Percentiles rank a stretch among this genome's conserved stretches.
Conservation (phyloP, 2,329 filamentous ascomycete species). For the Fusarium lyarnte region DNA sequence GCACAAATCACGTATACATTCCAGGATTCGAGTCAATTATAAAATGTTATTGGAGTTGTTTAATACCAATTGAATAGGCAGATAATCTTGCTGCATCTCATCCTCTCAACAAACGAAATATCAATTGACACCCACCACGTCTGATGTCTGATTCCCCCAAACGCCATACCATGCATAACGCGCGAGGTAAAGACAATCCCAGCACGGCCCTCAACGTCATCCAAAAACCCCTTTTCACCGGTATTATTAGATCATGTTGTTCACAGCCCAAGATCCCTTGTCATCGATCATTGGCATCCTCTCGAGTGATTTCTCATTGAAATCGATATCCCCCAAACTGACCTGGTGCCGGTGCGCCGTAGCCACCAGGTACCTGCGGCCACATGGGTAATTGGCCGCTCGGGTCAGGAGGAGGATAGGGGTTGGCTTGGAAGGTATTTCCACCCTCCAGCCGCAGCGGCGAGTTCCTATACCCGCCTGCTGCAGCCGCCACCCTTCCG, state of each 20-base stretch:
- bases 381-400: slow-evolving; percentile 41
- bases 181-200: slow-evolving; percentile 41
- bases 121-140: slow-evolving; percentile 23
- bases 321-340: slow-evolving; percentile 52
- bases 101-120: slow-evolving; percentile 29
- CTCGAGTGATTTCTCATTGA: slow-evolving; percentile 22
- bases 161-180: slow-evolving; percentile 44
- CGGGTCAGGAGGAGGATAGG: slow-evolving; percentile 46
- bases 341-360: slow-evolving; percentile 47
- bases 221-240: slow-evolving; percentile 24
- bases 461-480: slow-evolving; percentile 61
- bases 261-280: neutral
- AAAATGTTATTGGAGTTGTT: slow-evolving; percentile 4
- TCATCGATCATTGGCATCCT: neutral
- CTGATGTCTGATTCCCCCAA: slow-evolving; percentile 36
- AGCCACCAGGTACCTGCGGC: slow-evolving; percentile 44
- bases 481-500: slow-evolving; percentile 52
- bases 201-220: slow-evolving; percentile 26
- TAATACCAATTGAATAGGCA: slow-evolving; percentile 6
- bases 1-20: neutral
- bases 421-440: slow-evolving; percentile 40
- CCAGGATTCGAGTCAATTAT: neutral
- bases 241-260: slow-evolving; percentile 24
- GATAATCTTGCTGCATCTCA: neutral
- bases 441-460: slow-evolving; percentile 59